These are phyloP conservation scores for Populus davidiana DNA, from an alignment of 345 rosid species.

Conservation along the genomic window DNA sequence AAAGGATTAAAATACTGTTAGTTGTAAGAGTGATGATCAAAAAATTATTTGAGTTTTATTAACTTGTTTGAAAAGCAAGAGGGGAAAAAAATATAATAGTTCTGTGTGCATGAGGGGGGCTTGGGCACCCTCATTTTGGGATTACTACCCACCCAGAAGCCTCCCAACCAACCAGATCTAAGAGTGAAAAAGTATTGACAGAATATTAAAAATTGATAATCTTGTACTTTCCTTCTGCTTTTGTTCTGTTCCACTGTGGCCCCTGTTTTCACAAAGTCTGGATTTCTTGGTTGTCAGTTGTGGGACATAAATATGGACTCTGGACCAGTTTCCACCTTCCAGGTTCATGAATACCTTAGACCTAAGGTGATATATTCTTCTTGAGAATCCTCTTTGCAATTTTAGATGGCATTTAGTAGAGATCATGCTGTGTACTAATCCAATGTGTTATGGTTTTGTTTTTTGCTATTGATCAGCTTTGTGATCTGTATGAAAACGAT, in stretches of 20 bases:
- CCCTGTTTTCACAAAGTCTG: background rate
- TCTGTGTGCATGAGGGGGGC: background rate
- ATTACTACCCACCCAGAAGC: background rate
- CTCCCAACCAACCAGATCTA: background rate
- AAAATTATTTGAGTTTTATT: background rate
- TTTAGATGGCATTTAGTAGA: conserved; percentile 4
- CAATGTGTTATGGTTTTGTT: conserved; percentile 5
- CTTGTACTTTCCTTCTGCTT: background rate
- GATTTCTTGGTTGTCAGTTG: conserved; percentile 34
- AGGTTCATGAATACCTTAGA: conserved; percentile 89
- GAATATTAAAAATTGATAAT: background rate
- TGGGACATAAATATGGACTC: conserved; percentile 94
- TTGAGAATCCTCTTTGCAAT: background rate
- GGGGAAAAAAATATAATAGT: background rate
- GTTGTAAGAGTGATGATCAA: background rate
- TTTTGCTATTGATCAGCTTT: conserved; percentile 43
- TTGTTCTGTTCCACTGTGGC: background rate
- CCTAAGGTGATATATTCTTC: conserved; percentile 49
- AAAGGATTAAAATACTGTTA: background rate
- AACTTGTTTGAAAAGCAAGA: background rate
- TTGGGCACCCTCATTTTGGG: background rate
- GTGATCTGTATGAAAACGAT: conserved; percentile 68
- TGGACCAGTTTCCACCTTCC: conserved; percentile 77
- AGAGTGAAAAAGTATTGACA: background rate
- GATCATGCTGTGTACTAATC: background rate